A percentile compares a stretch with the other conserved stretches of the same genome.
These are phyloP conservation scores for Pseudozyma sp. DNA, from an alignment of 1,284 basidiomycete species.

Conservation along the genomic window DNA sequence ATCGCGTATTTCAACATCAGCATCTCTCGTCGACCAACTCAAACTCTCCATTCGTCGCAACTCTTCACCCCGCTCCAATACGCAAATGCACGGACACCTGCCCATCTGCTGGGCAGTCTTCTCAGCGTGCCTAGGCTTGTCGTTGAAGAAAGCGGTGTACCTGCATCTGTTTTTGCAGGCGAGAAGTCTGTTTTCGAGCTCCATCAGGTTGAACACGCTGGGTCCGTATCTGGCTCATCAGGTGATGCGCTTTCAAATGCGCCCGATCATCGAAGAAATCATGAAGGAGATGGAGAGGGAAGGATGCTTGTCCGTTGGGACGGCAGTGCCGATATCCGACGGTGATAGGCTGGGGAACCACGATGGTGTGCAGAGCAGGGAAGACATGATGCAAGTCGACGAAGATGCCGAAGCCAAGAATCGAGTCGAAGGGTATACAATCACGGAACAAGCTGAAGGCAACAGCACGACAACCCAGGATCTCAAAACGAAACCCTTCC, in stretches of 20 bases:
- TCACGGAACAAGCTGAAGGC: neutral
- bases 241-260: conserved; percentile 79
- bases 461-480: neutral
- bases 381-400: conserved; percentile 11
- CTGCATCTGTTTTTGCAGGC: conserved; percentile 94
- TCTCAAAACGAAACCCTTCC: conserved; percentile 4
- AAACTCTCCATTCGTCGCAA: neutral
- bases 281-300: conserved; percentile 13
- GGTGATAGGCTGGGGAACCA: too few relatives aligned
- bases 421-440: too few relatives aligned
- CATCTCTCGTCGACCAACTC: conserved; percentile 16
- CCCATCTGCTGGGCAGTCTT: conserved; percentile 90
- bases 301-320: conserved; percentile 6
- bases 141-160: conserved; percentile 76
- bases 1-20: conserved; percentile 11
- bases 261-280: conserved; percentile 29
- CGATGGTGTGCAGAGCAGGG: neutral
- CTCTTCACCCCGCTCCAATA: neutral
- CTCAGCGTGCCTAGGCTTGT: conserved; percentile 80
- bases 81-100: conserved; percentile 77
- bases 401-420: neutral
- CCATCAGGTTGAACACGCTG: conserved; percentile 88
- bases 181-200: conserved; percentile 86
- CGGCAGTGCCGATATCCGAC: too few relatives aligned
- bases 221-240: conserved; percentile 95